Base-by-base conservation (phyloP, 257 asterid species). In the Capsicum pubescens region DNA sequence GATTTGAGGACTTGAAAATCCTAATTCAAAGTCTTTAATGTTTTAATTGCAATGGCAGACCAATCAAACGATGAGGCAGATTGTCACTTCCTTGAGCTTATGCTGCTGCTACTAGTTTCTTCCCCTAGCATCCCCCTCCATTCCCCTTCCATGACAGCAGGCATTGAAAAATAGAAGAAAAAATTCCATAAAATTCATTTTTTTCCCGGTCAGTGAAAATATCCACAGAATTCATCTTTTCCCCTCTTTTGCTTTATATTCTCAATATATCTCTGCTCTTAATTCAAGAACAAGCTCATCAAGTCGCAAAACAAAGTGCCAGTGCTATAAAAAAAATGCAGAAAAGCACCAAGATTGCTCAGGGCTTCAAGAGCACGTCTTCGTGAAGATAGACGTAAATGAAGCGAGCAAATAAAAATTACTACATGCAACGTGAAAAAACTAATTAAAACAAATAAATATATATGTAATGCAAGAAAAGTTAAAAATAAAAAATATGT, bases 111-210 rank as follows among this genome's bases (percentile, higher is more conserved):
- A 63, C 42, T 21, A 63, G 69, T 19, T 61, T 17, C 69, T 61
- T 61, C 69, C 59, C 70, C 69, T 61, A 61, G 15, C 69, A 61
- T 59, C 70, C 70, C 69, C 17, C 69, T 21, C 13, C 70, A 10
- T 21, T 11, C 42, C 66, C 15, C 69, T 21, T 21, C 42, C 16
- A 63, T 63, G 13, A 63, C 69, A 63, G 69, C 69, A 21, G 15
- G 39, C 39, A 9, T 63, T 63, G 67, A 3, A 21, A 63, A 58
- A 64, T 9, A 63, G 42, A 63, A 9, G 67, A 21, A 61, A 61
- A 63, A 10, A 63, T 36, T 63, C 16, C 69, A 63, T 26, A 2
- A 63, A 63, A 5, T 63, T 63, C 16, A 63, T 61, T 3, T 19
- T 60, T n/a, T 61, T 1, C 39, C 68, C 39, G 8, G 69, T 21